Evolutionary conservation across 306 rosid species (phyloP).

Genomic region (Fragaria ananassa): DNA sequence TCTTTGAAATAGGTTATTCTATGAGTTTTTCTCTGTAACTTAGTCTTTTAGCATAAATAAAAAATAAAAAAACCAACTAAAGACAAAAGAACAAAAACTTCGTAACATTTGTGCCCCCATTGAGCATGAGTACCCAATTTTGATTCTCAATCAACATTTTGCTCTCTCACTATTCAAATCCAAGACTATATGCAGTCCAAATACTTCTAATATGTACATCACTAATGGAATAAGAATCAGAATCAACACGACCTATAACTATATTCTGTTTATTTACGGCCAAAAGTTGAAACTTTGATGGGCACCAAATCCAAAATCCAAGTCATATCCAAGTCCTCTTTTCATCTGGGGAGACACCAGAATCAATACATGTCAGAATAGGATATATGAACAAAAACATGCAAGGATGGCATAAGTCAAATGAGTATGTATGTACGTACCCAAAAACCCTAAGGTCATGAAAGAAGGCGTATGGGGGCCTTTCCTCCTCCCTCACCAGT

Average conservation of each 20-base stretch:
- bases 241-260: not conserved
- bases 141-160: not conserved
- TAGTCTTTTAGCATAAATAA: no score
- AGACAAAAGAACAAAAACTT: not conserved
- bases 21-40: no score
- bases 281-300: not conserved
- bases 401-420: slow-evolving; percentile 12
- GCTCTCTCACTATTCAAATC: not conserved
- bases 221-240: not conserved
- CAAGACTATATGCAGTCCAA: not conserved
- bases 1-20: no score
- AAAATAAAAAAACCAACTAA: no score
- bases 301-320: slow-evolving; percentile 7
- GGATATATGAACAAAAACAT: not conserved
- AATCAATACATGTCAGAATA: slow-evolving; percentile 3
- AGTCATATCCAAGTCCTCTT: slow-evolving; percentile 9
- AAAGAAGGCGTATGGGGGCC: not conserved
- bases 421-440: not conserved
- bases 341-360: not conserved
- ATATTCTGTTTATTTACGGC: not conserved
- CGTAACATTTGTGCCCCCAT: not conserved
- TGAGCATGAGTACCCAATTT: not conserved
- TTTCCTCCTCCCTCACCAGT: not conserved
- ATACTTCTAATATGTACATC: not conserved
- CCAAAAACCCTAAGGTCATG: slow-evolving; percentile 6